A percentile compares a stretch with the other conserved stretches of the same genome.
Evolutionary conservation across 2,329 filamentous ascomycete species (phyloP).

Genomic region (Aspergillus versicolor): DNA sequence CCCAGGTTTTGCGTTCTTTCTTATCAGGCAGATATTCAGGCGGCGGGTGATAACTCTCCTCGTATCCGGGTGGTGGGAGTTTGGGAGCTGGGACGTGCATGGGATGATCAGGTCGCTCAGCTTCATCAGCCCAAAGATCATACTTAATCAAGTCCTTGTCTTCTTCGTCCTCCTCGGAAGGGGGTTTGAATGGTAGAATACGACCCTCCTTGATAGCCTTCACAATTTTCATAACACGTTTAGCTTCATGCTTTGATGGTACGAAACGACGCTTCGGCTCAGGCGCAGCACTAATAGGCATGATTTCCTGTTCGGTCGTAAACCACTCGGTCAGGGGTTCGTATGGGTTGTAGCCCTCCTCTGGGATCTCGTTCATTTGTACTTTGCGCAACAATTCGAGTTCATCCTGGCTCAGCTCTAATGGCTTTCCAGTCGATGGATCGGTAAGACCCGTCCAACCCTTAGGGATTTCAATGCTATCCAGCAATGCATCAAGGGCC

Average conservation of each 20-base stretch:
- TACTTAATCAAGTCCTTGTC: slow-evolving; percentile 72
- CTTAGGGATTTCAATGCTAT: slow-evolving; percentile 95
- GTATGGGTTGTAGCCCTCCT: slow-evolving; percentile 90
- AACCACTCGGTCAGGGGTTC: slow-evolving; percentile 95
- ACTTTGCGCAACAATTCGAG: slow-evolving; percentile 83
- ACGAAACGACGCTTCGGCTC: slow-evolving; percentile 95
- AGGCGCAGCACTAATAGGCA: slow-evolving; percentile 91
- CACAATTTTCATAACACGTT: slow-evolving; percentile 95
- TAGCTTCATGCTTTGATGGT: slow-evolving; percentile 94
- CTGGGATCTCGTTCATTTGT: slow-evolving; percentile 82
- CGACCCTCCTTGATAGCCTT: slow-evolving; percentile 91
- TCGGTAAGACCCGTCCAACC: slow-evolving; percentile 97
- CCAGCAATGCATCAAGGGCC: slow-evolving; percentile 86
- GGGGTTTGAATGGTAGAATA: slow-evolving; percentile 84
- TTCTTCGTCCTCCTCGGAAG: slow-evolving; percentile 70
- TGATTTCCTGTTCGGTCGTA: slow-evolving; percentile 82
- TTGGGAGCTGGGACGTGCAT: slow-evolving; percentile 98
- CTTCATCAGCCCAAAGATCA: slow-evolving; percentile 94
- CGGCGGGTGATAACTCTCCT: slow-evolving; percentile 94
- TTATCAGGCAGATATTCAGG: slow-evolving; percentile 87
- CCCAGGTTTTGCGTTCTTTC: slow-evolving; percentile 81
- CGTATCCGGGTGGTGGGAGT: slow-evolving; percentile 86
- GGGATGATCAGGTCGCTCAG: slow-evolving; percentile 74
- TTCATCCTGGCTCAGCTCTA: slow-evolving; percentile 84
- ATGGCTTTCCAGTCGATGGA: slow-evolving; percentile 85